Base-by-base conservation (phyloP, 2,329 filamentous ascomycete genomes). In the Didymella segeticola region DNA sequence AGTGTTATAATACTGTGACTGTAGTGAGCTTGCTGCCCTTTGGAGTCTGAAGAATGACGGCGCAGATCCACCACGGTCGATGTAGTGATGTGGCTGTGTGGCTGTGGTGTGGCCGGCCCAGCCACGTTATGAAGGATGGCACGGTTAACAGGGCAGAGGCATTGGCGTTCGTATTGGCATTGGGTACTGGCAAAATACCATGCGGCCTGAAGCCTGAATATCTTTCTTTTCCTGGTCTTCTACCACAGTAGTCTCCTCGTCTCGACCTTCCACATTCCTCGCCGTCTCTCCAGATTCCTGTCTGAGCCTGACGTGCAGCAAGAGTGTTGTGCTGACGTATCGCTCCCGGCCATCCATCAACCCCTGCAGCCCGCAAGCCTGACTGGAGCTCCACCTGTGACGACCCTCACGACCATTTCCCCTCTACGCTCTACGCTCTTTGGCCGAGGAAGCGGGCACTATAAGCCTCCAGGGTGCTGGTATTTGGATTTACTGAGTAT, bases 311-410 rank as follows among this genome's bases (percentile, higher is more conserved):
- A 29, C 33, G 45, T 48, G 45, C 51, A 39, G 33, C 22, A n/a
- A n/a, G n/a, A n/a, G n/a, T 31, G 37, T 12, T 23, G 45, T 55
- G 53, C 53, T 56, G 53, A 56, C 53, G 52, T 47, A 47, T 36
- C 34, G 25, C 25, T 22, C 30, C 34, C 25, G 37, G 46, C 39
- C n/a, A n/a, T n/a, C 52, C 26, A 42, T 22, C 46, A 43, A 38
- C 50, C 50, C n/a, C 52, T 55, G 52, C 47, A 49, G 19, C 36
- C 29, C 38, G 47, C n/a, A 56, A 33, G 47, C 46, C 53, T 56
- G 53, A 50, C 42, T 37, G 30, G 46, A 43, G 53, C 41, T 50
- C 47, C 41, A 42, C 46, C 41, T 46, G n/a, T 42, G 12, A 22
- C 36, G 38, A 34, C 23, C 10, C 46, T 30, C 12, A 41, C 45